Evolutionary conservation across 371 early-diverging fungal species (phyloP).

Genomic region (Mucor irregularis): DNA sequence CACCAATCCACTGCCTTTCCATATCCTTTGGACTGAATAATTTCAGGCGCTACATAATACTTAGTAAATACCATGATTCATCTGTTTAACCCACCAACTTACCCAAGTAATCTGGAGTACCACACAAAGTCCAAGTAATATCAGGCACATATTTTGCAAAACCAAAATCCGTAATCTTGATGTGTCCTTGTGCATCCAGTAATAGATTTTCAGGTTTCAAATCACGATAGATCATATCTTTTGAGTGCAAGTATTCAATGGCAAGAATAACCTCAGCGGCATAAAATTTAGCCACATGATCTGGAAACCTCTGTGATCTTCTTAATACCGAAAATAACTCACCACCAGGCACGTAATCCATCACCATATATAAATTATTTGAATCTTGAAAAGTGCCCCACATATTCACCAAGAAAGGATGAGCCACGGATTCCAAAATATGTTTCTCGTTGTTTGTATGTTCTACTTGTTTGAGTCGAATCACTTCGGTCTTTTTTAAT

Average conservation of each 20-base stretch:
- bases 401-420: conserved; percentile 95
- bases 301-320: conserved; percentile 78
- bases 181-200: conserved; percentile 86
- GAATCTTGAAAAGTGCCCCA: conserved; percentile 93
- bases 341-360: conserved; percentile 96
- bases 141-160: conserved; percentile 95
- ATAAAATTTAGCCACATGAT: conserved; percentile 86
- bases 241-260: conserved; percentile 87
- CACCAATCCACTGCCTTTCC: conserved; percentile 98
- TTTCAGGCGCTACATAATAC: conserved; percentile 80
- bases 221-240: conserved; percentile 92
- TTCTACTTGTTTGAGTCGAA: conserved; percentile 90
- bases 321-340: conserved; percentile 86
- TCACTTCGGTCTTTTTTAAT: conserved; percentile 88
- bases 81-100: background rate
- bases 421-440: conserved; percentile 73
- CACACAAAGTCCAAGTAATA: conserved; percentile 96
- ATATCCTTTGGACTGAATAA: conserved; percentile 93
- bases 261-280: conserved; percentile 74
- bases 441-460: conserved; percentile 90
- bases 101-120: conserved; percentile 97
- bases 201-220: conserved; percentile 93
- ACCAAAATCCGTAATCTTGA: conserved; percentile 99
- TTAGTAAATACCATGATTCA: background rate
- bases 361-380: conserved; percentile 85